Evolutionary conservation across 768 basidiomycete species (phyloP).

Genomic region (Mrakia blollopis): DNA sequence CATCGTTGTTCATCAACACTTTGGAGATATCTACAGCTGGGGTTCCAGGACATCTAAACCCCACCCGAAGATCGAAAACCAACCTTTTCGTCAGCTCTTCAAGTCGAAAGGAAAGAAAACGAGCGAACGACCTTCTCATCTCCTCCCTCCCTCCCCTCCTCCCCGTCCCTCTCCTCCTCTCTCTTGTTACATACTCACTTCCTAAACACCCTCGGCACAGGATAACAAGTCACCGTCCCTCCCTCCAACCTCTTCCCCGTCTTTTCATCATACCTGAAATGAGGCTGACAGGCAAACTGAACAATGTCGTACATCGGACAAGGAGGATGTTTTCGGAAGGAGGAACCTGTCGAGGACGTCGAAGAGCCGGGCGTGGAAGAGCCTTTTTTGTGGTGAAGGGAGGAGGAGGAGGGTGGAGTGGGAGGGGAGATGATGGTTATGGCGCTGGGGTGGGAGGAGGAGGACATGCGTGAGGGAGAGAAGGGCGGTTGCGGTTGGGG

Average conservation of each 20-base stretch:
- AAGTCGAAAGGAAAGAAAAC: neutral
- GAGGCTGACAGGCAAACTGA: conserved; percentile 28
- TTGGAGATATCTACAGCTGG: conserved; percentile 29
- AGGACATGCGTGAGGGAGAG: neutral
- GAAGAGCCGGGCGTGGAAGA: neutral
- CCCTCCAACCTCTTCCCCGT: conserved; percentile 23
- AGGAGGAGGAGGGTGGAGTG: neutral
- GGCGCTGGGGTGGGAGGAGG: neutral
- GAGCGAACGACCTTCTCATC: neutral
- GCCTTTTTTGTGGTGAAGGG: neutral
- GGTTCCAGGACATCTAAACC: conserved; percentile 16
- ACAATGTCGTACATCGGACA: conserved; percentile 31
- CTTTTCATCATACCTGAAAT: conserved; percentile 13
- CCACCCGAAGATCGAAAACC: neutral
- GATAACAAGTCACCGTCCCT: conserved; percentile 28
- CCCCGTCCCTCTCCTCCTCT: no score
- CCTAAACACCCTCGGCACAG: conserved; percentile 23
- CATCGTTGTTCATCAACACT: conserved; percentile 18
- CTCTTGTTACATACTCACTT: no score
- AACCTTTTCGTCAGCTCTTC: neutral
- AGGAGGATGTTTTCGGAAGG: neutral
- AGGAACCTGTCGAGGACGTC: neutral
- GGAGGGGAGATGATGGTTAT: conserved; percentile 13
- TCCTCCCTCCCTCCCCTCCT: no score
- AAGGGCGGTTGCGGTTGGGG: neutral